A percentile compares a stretch with the other conserved stretches of the same genome.
Conservation (phyloP, 257 asterid genomes). For the Rhazya stricta region DNA sequence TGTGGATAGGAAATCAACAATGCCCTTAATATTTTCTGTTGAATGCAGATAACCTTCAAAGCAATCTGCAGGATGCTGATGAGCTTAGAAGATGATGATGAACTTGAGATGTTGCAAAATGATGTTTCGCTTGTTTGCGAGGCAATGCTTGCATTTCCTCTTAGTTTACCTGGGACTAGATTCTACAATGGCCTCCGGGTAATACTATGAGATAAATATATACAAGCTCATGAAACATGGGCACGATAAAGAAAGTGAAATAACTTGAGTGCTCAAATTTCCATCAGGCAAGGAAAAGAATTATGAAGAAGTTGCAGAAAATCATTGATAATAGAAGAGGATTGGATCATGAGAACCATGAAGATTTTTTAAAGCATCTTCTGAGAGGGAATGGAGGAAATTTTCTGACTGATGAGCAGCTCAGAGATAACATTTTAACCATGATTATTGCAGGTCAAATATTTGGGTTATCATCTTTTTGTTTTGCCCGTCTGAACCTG, state of each 20-base stretch:
- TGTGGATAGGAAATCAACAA: neutral
- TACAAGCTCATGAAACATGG: no score
- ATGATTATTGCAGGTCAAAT: slow-evolving; percentile 2
- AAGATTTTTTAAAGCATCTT: neutral
- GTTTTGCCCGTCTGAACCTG: neutral
- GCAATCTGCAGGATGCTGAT: slow-evolving; percentile 1
- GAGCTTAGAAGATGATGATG: neutral
- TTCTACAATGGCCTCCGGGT: slow-evolving; percentile 6
- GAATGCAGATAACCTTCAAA: neutral
- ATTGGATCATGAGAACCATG: neutral
- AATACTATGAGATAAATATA: no score
- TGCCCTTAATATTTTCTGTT: neutral
- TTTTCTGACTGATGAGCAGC: neutral
- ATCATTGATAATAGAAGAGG: slow-evolving; percentile 3
- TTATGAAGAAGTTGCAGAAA: slow-evolving; percentile 9
- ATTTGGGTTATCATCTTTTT: neutral
- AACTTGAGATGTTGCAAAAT: slow-evolving; percentile 1
- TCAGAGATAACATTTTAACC: slow-evolving; percentile 6
- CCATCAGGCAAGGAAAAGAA: slow-evolving; percentile 16
- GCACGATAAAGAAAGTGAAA: neutral
- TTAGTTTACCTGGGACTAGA: neutral
- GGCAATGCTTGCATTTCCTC: slow-evolving; percentile 2
- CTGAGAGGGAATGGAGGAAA: neutral
- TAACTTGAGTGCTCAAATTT: neutral
- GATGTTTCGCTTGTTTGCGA: neutral